Percentiles rank a stretch among this genome's conserved stretches.
Conservation (phyloP, 2,329 filamentous ascomycete species). For the Aspergillus sp. region DNA sequence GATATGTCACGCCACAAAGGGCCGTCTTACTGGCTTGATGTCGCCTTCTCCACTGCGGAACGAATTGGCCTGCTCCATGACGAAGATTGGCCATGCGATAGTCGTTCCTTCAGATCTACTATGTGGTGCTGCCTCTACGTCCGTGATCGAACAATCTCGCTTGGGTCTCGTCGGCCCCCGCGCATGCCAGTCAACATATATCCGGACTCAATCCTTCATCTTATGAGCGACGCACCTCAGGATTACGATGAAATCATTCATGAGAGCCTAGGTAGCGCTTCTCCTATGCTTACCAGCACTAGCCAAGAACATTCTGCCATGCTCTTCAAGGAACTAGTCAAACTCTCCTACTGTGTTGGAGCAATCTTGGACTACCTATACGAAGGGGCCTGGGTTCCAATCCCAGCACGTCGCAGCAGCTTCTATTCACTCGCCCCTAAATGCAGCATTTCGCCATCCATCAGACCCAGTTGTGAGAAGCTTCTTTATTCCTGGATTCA, state of each 20-base stretch:
- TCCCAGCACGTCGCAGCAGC: not conserved
- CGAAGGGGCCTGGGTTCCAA: not conserved
- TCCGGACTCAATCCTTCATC: not conserved
- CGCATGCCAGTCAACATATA: not conserved
- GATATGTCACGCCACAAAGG: conserved; percentile 12
- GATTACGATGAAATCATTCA: not conserved
- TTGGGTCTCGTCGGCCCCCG: not conserved
- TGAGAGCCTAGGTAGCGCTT: not conserved
- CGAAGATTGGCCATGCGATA: not conserved
- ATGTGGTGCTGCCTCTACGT: conserved; percentile 20
- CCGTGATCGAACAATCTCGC: conserved; percentile 7
- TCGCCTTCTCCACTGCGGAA: conserved; percentile 18
- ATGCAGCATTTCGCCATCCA: not conserved
- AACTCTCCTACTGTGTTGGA: not conserved
- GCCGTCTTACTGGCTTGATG: conserved; percentile 18
- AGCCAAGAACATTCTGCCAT: not conserved
- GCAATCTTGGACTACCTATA: not conserved
- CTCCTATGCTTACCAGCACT: not conserved
- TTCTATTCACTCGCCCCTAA: not conserved
- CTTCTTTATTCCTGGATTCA: not conserved
- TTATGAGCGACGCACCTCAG: not conserved
- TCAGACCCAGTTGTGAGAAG: not conserved
- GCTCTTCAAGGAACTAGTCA: not conserved
- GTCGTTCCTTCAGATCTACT: not conserved
- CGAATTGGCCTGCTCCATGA: conserved; percentile 11